phyloP scores from a whole-genome alignment of 257 asterid species.

The Ilex asprella region DNA sequence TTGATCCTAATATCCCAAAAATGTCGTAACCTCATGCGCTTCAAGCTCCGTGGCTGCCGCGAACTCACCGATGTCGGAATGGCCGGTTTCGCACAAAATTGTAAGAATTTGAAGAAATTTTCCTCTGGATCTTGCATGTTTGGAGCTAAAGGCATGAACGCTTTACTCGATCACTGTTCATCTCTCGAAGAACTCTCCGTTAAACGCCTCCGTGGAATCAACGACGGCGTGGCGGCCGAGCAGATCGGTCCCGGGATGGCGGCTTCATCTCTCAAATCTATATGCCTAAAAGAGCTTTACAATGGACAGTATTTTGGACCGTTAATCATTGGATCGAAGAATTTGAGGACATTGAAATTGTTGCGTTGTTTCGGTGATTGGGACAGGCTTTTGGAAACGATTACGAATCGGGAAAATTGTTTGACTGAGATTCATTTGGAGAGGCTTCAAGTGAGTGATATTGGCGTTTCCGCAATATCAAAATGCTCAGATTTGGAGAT shows the following conservation, averaged over 20 bases:
- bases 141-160: conserved; percentile 84
- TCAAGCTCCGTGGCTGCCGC: conserved; percentile 79
- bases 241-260: conserved; percentile 68
- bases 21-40: conserved; percentile 50
- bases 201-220: conserved; percentile 64
- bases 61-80: conserved; percentile 65
- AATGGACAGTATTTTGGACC: conserved; percentile 76
- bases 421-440: conserved; percentile 72
- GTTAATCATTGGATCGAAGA: conserved; percentile 45
- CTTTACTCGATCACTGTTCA: conserved; percentile 52
- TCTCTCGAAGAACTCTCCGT: conserved; percentile 67
- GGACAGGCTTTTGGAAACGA: conserved; percentile 56
- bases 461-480: conserved; percentile 53
- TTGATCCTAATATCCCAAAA: conserved; percentile 43
- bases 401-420: conserved; percentile 36
- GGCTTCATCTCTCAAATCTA: conserved; percentile 43
- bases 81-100: conserved; percentile 50
- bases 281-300: conserved; percentile 69
- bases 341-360: conserved; percentile 57
- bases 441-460: conserved; percentile 72
- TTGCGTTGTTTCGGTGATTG: conserved; percentile 77
- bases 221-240: conserved; percentile 47
- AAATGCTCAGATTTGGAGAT: conserved; percentile 56
- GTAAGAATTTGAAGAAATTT: conserved; percentile 52
- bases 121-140: conserved; percentile 75